Base-by-base conservation (phyloP, 306 rosid genomes). In the Lotus japonicus region DNA sequence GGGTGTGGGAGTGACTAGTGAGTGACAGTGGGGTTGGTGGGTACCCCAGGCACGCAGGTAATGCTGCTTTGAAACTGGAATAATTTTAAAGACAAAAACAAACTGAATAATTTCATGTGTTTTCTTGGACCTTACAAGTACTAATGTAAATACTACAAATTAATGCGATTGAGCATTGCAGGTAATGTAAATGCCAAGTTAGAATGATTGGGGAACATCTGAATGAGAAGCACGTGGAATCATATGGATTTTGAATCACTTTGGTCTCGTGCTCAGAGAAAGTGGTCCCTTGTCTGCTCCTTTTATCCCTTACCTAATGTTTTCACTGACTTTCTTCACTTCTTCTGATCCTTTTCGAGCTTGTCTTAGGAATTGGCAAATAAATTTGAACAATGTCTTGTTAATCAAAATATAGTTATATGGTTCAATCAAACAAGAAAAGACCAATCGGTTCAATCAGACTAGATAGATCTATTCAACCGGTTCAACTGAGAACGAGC, bases 211-310 rank as follows among this genome's bases (percentile, higher is more conserved):
- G 60, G 60, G 28, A 58, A 50, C 71, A 70, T 57, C 11, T 16
- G 73, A 64, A 70, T 62, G 66, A 58, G 58, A 75, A 70, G 61
- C 84, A 75, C 81, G 78, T 80, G 80, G 60, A 75, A 80, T 75
- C 67, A 80, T 80, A 58, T n/a, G 70, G 18, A 44, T 1, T 70
- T 74, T 74, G 84, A 75, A 75, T 54, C 16, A 13, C 55, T 19
- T 11, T 58, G 41, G 28, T 50, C 41, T 58, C 80, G 66, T 75
- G 74, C 65, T 74, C 12, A 4, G 62, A 42, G 44, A 79, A 79
- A 74, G 77, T 50, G 73, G 58, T 45, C 8, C 67, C 33, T 64
- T 57, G 78, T 75, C 84, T 57, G 15, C 64, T 48, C 23, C 62
- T 18, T 70, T 70, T 51, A 31, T 42, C 12, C 12, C 48, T 46